Evolutionary conservation across 2,329 filamentous ascomycete genomes (phyloP).

Genomic region (Zalaria obscura): DNA sequence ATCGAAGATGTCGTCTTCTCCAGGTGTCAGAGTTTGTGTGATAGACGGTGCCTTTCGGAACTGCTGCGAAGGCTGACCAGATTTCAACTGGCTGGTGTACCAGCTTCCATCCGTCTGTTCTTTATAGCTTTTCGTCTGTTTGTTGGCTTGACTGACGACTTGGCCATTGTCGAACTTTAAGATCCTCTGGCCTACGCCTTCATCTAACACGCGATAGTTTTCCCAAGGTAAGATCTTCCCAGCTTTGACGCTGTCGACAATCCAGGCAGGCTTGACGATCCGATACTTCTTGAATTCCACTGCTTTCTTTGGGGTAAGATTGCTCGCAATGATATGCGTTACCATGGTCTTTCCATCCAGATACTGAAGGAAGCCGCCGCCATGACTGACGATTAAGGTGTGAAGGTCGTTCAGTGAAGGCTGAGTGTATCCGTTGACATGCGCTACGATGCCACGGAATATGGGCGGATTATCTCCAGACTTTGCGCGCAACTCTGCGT

Average conservation of each 20-base stretch:
- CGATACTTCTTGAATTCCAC: constrained; percentile 79
- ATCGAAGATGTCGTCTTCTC: constrained; percentile 10
- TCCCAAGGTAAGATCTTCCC: constrained; percentile 77
- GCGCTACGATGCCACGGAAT: constrained; percentile 79
- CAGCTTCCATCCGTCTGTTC: constrained; percentile 74
- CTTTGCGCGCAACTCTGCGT: constrained; percentile 61
- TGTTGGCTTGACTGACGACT: constrained; percentile 52
- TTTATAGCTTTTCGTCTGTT: constrained; percentile 50
- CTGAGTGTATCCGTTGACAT: constrained; percentile 93
- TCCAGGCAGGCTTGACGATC: constrained; percentile 89
- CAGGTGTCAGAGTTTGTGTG: constrained; percentile 17
- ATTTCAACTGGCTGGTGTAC: constrained; percentile 56
- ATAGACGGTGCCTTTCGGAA: not conserved
- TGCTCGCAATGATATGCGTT: constrained; percentile 89
- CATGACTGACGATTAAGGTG: constrained; percentile 74
- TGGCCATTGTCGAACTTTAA: constrained; percentile 49
- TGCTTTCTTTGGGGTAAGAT: constrained; percentile 80
- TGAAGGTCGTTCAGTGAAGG: constrained; percentile 84
- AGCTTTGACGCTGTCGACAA: constrained; percentile 74
- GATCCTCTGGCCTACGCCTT: constrained; percentile 69
- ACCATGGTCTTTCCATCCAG: constrained; percentile 87
- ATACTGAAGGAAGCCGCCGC: constrained; percentile 91
- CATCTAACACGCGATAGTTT: constrained; percentile 69
- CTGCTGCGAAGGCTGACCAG: not conserved
- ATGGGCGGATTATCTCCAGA: constrained; percentile 62